phyloP scores from a whole-genome alignment of 2,329 filamentous ascomycete species.

The Daldinia eschscholtzii region DNA sequence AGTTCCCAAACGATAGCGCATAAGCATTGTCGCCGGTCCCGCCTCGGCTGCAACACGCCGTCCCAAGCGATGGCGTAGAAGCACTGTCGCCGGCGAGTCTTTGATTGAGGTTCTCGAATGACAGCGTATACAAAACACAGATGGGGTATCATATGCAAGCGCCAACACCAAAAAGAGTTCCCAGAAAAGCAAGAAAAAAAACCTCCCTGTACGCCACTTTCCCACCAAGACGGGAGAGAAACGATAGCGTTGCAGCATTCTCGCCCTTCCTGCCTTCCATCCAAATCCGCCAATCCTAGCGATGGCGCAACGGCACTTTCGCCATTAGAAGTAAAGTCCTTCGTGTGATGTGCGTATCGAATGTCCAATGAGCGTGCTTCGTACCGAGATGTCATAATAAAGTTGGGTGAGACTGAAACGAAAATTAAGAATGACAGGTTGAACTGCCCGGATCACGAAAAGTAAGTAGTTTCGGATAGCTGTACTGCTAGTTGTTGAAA shows the following conservation, averaged over 20 bases:
- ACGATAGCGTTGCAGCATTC: slow-evolving; percentile 59
- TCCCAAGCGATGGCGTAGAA: slow-evolving; percentile 62
- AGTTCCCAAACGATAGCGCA: slow-evolving; percentile 63
- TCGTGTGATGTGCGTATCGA: slow-evolving; percentile 51
- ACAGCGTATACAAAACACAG: slow-evolving; percentile 66
- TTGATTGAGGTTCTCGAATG: slow-evolving; percentile 53
- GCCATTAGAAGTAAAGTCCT: slow-evolving; percentile 48
- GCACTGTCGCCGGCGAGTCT: slow-evolving; percentile 60
- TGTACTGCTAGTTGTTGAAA: slow-evolving; percentile 44
- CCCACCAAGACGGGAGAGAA: slow-evolving; percentile 37
- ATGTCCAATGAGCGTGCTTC: slow-evolving; percentile 45
- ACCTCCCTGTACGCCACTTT: slow-evolving; percentile 36
- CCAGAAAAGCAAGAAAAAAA: slow-evolving; percentile 44
- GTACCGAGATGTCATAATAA: slow-evolving; percentile 39
- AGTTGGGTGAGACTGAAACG: slow-evolving; percentile 30
- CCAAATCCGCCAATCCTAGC: slow-evolving; percentile 50
- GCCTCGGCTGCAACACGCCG: slow-evolving; percentile 61
- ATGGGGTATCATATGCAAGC: slow-evolving; percentile 66
- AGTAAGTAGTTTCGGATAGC: slow-evolving; percentile 22
- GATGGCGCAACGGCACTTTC: slow-evolving; percentile 58
- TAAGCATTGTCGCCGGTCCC: slow-evolving; percentile 64
- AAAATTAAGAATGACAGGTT: slow-evolving; percentile 54
- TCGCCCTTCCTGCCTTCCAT: slow-evolving; percentile 47
- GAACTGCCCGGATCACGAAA: slow-evolving; percentile 49
- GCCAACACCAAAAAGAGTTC: slow-evolving; percentile 45